Percentiles rank a stretch among this genome's conserved stretches.
These are phyloP conservation scores for Panicum hallii DNA, from an alignment of 202 grass and related monocot species.

Conservation along the genomic window DNA sequence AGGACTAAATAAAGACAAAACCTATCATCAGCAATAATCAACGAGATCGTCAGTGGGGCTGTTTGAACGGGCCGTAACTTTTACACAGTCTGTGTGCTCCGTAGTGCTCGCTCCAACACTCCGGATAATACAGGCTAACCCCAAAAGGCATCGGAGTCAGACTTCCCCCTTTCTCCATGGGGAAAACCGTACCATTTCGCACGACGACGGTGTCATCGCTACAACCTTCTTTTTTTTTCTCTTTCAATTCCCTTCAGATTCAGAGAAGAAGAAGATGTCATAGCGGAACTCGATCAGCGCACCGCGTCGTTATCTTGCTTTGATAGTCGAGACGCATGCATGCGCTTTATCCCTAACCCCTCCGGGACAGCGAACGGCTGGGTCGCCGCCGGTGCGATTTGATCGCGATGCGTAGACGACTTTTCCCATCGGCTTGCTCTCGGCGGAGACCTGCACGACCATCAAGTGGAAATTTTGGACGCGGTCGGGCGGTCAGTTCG, in stretches of 20 bases:
- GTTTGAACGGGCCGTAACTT: constrained; percentile 41
- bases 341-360: background rate
- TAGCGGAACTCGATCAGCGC: background rate
- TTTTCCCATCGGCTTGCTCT: constrained; percentile 20
- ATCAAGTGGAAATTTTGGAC: constrained; percentile 40
- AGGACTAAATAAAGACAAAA: constrained; percentile 4
- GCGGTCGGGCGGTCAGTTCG: constrained; percentile 18
- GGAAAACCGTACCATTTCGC: background rate
- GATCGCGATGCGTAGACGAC: background rate
- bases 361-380: background rate
- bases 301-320: background rate
- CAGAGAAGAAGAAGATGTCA: constrained; percentile 10
- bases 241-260: background rate
- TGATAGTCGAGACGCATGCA: background rate
- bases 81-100: background rate
- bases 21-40: constrained; percentile 6
- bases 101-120: constrained; percentile 12
- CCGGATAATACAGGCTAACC: background rate
- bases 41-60: constrained; percentile 33
- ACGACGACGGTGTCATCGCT: constrained; percentile 6
- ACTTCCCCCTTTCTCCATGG: background rate
- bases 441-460: constrained; percentile 12
- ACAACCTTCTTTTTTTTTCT: background rate
- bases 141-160: background rate
- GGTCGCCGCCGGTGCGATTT: constrained; percentile 5